Evolutionary conservation across 228 moss, liverwort and hornwort species (phyloP).

Genomic region (Sphagnum magellanicum): DNA sequence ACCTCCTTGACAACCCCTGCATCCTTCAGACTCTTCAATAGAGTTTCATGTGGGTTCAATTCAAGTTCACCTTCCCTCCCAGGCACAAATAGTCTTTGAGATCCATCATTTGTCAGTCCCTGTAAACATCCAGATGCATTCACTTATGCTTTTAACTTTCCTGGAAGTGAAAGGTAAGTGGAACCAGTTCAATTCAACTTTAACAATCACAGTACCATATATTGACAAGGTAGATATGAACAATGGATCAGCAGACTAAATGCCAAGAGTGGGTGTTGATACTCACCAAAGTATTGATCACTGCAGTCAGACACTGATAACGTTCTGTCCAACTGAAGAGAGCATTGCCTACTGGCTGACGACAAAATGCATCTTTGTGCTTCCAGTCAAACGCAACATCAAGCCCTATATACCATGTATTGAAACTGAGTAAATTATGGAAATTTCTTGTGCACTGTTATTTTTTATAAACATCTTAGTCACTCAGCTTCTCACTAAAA

Average conservation of each 20-base stretch:
- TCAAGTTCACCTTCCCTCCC: conserved; percentile 11
- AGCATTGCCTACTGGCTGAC: conserved; percentile 67
- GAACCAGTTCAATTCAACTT: too few species aligned
- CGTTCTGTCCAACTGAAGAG: conserved; percentile 97
- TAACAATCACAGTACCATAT: neutral
- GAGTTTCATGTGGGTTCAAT: conserved; percentile 25
- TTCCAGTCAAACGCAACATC: conserved; percentile 93
- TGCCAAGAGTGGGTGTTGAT: neutral
- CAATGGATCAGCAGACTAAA: too few species aligned
- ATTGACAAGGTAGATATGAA: too few species aligned
- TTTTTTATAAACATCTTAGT: too few species aligned
- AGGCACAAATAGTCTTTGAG: neutral
- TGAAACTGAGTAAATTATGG: too few species aligned
- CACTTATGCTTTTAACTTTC: too few species aligned
- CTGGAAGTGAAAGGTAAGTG: too few species aligned
- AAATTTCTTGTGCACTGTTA: too few species aligned
- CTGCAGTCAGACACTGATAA: conserved; percentile 45
- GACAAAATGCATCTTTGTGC: conserved; percentile 42
- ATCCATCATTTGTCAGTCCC: too few species aligned
- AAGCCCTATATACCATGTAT: conserved; percentile 33
- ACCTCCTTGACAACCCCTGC: conserved; percentile 64
- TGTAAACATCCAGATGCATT: too few species aligned
- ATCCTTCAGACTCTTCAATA: conserved; percentile 50
- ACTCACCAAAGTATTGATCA: conserved; percentile 36
- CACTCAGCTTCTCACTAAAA: too few species aligned